Conservation (phyloP, 2,329 filamentous ascomycete genomes). For the Diaporthe sp. region DNA sequence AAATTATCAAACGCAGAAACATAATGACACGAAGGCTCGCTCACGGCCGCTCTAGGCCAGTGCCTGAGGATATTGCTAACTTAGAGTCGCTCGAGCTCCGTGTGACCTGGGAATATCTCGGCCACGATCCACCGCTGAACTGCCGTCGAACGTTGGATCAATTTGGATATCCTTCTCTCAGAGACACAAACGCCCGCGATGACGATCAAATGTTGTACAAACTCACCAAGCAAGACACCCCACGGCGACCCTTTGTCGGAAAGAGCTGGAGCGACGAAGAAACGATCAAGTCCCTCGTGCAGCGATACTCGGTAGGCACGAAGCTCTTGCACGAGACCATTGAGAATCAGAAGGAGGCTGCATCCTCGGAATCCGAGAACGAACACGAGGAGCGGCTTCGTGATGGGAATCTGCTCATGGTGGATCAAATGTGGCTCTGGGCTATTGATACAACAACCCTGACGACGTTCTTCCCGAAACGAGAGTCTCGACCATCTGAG, state of each 20-base stretch:
- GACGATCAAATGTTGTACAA: slow-evolving; percentile 79
- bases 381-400: slow-evolving; percentile 44
- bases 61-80: slow-evolving; percentile 66
- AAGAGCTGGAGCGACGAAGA: slow-evolving; percentile 39
- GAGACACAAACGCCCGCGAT: slow-evolving; percentile 71
- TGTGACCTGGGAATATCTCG: slow-evolving; percentile 73
- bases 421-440: slow-evolving; percentile 76
- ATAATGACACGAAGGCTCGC: slow-evolving; percentile 64
- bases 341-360: slow-evolving; percentile 31
- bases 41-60: slow-evolving; percentile 68
- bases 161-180: slow-evolving; percentile 72
- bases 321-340: slow-evolving; percentile 35
- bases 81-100: slow-evolving; percentile 69
- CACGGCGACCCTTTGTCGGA: background rate
- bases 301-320: slow-evolving; percentile 39
- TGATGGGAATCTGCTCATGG: slow-evolving; percentile 74
- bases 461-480: slow-evolving; percentile 66
- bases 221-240: slow-evolving; percentile 63
- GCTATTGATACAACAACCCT: slow-evolving; percentile 65
- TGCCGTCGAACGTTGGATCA: slow-evolving; percentile 73
- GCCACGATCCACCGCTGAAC: slow-evolving; percentile 71
- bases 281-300: slow-evolving; percentile 15
- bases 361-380: slow-evolving; percentile 41
- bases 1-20: slow-evolving; percentile 67
- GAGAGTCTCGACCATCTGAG: slow-evolving; percentile 66